These are phyloP conservation scores for Stephania japonica DNA, from an alignment of 164 flowering plant genomes.

Conservation along the genomic window DNA sequence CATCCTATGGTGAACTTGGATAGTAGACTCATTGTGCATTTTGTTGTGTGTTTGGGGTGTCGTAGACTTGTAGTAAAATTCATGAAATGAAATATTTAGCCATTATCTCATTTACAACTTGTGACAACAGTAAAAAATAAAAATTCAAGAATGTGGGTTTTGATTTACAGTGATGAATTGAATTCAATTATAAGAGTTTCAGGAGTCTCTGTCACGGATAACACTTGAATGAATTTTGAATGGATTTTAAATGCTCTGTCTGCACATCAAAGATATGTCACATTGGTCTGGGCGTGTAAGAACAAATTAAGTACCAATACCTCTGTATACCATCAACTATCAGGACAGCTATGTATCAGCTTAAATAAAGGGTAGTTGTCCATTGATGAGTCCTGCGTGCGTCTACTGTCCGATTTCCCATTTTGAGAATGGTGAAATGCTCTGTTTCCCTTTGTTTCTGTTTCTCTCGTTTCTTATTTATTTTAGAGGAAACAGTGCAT, in stretches of 20 bases:
- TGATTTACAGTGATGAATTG: no score
- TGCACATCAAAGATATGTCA: not conserved
- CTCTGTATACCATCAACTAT: not conserved
- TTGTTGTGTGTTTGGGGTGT: no score
- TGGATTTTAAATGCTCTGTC: not conserved
- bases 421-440: not conserved
- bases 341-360: not conserved
- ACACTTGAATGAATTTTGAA: not conserved
- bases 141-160: no score
- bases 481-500: not conserved
- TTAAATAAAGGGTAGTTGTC: not conserved
- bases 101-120: no score
- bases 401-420: not conserved
- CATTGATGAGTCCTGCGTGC: not conserved
- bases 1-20: no score
- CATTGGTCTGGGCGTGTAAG: not conserved
- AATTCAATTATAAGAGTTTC: not conserved
- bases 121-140: no score
- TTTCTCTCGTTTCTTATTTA: not conserved
- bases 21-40: no score
- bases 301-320: not conserved
- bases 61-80: no score
- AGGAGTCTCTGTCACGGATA: not conserved
- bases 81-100: no score
- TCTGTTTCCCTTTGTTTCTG: not conserved